A percentile compares a stretch with the other conserved stretches of the same genome.
These are phyloP conservation scores for Tritrichomonas foetus DNA, from an alignment of 208 protist species.

Conservation along the genomic window DNA sequence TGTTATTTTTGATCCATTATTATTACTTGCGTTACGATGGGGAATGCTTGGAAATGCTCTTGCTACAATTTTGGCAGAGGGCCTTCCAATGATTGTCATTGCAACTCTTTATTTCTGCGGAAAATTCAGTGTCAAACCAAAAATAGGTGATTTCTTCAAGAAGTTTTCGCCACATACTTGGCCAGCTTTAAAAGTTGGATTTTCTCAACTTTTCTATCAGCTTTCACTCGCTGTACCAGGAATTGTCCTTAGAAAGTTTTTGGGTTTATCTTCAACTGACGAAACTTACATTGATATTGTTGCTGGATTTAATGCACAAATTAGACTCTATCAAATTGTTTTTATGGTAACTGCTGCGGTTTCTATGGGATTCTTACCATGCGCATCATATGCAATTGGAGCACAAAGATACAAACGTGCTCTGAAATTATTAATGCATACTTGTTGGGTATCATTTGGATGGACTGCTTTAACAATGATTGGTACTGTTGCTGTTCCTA, in stretches of 20 bases:
- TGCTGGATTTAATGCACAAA: neutral
- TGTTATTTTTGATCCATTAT: neutral
- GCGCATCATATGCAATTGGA: conserved; percentile 4
- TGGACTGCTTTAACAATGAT: neutral
- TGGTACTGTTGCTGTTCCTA: neutral
- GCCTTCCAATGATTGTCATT: neutral
- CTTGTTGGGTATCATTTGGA: neutral
- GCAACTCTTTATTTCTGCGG: neutral
- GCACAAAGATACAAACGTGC: neutral
- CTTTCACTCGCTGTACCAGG: neutral
- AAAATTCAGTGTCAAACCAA: neutral
- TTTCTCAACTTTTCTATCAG: neutral
- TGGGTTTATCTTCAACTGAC: neutral
- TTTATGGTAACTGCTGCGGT: neutral
- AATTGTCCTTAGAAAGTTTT: neutral
- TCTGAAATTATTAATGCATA: neutral
- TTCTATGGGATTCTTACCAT: neutral
- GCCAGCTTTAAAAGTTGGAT: neutral
- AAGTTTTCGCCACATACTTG: neutral
- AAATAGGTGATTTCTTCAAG: neutral
- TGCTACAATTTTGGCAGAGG: neutral
- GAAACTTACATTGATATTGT: neutral
- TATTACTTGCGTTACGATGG: neutral
- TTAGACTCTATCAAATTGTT: neutral
- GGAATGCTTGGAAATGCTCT: neutral